Evolutionary conservation across 1,284 basidiomycete genomes (phyloP).

Genomic region (Fomitopsis pinicola): DNA sequence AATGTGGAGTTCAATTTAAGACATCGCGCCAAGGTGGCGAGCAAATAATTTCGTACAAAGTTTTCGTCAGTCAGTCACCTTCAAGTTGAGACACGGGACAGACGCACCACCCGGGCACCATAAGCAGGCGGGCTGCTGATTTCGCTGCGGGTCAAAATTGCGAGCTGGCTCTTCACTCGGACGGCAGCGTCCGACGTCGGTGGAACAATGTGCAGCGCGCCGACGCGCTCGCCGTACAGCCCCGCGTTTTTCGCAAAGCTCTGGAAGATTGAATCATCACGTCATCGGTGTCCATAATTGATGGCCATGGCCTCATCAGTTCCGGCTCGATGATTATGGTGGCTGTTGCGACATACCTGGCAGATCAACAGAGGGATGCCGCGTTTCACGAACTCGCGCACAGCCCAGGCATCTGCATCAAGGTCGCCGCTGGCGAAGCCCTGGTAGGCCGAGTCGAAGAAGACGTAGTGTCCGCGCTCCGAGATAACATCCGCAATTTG

Average conservation of each 20-base stretch:
- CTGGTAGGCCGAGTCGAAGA: conserved; percentile 97
- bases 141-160: conserved; percentile 85
- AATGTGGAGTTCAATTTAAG: neutral
- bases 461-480: conserved; percentile 79
- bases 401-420: conserved; percentile 72
- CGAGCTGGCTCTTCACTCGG: conserved; percentile 80
- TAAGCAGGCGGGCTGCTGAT: conserved; percentile 92
- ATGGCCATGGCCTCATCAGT: neutral
- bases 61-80: neutral
- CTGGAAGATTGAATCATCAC: conserved; percentile 35
- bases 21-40: neutral
- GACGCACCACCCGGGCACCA: conserved; percentile 77
- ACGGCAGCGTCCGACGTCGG: conserved; percentile 60
- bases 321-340: neutral
- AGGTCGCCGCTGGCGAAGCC: conserved; percentile 87
- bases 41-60: neutral
- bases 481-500: conserved; percentile 75
- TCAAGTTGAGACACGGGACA: neutral
- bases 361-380: conserved; percentile 82
- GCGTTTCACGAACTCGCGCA: conserved; percentile 71
- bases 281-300: neutral
- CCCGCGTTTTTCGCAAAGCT: conserved; percentile 97
- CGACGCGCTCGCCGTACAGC: conserved; percentile 87
- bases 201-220: conserved; percentile 77
- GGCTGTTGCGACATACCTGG: conserved; percentile 51